Base-by-base conservation (phyloP, 2,329 filamentous ascomycete genomes). In the Periconia sp. region DNA sequence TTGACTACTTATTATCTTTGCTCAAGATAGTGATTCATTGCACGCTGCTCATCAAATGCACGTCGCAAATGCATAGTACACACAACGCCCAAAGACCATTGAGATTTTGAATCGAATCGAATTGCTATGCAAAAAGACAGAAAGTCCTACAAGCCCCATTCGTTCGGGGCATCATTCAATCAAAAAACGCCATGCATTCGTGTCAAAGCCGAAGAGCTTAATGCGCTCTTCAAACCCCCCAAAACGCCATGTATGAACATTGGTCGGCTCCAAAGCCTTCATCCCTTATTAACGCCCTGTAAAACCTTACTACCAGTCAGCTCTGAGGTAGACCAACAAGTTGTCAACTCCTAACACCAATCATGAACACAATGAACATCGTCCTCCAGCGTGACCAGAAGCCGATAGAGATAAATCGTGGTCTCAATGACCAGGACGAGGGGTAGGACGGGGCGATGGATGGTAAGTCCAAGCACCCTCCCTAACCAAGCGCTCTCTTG, bases 391-490 rank as follows among this genome's bases (percentile, higher is more conserved):
- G n/a, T n/a, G n/a, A n/a, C n/a, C n/a, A n/a, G n/a, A n/a, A n/a
- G n/a, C n/a, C n/a, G n/a, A n/a, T n/a, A n/a, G n/a, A 28, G 25
- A 28, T 12, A 28, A 28, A 28, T 5, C 12, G 5, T 28, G 5
- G 11, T 12, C 31, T 6, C 21, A 46, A 10, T 28, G 44, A 16
- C 50, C 53, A 2, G 50, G 36, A 18, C 51, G 43, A 2, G 59
- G 38, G 10, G 59, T 52, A 4, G 63, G 61, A 30, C 58, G 57
- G 3, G 65, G 65, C 15, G 57, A 61, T 4, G 65, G 65, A 34
- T 70, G 62, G 35, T 68, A 70, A 1, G 63, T 64, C 92, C 92
- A 96, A 1, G 88, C 90, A 4, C 92, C 92, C 55, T 96, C 89
- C 49, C 86, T 79, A 37, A 88, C 82, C 65, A 96, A 78, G 63